Base-by-base conservation (phyloP, 768 basidiomycete species). In the Termitomyces sp. region DNA sequence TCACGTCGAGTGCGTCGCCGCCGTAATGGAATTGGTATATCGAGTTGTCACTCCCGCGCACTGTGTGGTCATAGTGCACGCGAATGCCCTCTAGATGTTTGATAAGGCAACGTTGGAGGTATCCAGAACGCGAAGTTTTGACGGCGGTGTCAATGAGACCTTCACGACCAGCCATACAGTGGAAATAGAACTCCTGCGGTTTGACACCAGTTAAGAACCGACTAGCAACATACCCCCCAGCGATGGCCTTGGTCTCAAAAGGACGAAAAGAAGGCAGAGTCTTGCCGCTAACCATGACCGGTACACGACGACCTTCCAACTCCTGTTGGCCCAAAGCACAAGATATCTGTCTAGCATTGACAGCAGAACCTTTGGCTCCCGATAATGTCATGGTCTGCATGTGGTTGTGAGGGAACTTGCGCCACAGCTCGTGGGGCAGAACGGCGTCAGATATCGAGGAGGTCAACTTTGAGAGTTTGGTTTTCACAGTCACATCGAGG, bases 321-420 rank as follows among this genome's bases (percentile, higher is more conserved):
- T 98, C 95, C 72, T 98, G 97, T 73, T 98, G 97, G 58, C 97
- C 97, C 45, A 99, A 83, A 16, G 89, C 85, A 62, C 94, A 98
- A n/a, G 97, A 98, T 65, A 99, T 99, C 68, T 98, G 95, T 50
- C 92, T 86, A 24, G 93, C 97, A 67, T 99, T 99, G 71, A 98
- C 96, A 14, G 92, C 90, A 60, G 92, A 95, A 53, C 97, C 97
- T 73, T 99, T 99, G 45, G 97, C 97, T 63, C 97, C 97, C 36
- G 96, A 98, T 55, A 91, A 83, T 2, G 95, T 98, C 97, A 98
- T 98, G 47, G 89, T 86, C 71, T 98, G 96, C 97, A 98, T 98
- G 83, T 98, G 87, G 74, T 99, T 99, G 68, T 93, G 85, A 43
- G 97, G 97, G 78, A 99, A 99, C 61, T 89, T 86, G 65, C 95